Evolutionary conservation across 352 stramenopile species (phyloP), one percentile per base, ranked within the genome.

Genomic region (Phytophthora cajani): DNA sequence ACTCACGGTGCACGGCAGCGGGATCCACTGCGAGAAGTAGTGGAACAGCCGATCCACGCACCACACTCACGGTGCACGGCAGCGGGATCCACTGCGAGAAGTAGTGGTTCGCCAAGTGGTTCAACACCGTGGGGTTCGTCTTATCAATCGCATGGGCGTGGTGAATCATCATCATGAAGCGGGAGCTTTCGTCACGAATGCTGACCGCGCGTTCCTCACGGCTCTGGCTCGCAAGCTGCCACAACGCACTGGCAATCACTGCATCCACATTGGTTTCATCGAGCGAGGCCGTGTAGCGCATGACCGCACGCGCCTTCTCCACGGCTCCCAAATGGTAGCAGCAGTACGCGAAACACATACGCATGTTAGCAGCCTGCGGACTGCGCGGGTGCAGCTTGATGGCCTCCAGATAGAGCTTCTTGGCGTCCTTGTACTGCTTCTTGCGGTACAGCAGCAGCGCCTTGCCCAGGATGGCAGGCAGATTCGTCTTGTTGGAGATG

Each of bases 41-140:
- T 99, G 96, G 87, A n/a, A 98, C 73, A n/a, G 79, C 72, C 2
- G 88, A 98, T 64, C 93, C 92, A 56, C 88, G 80, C 66, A 95
- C 81, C 5, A 98, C 90, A 42, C 88, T 81, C 25, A 95, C 89
- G 0, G 87, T 94, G 47, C 94, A 97, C 7, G 93, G 80, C 27
- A 99, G 71, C 0, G 92, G 94, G 9, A 97, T 97, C 96, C 96
- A 99, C 67, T 98, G 98, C 60, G 92, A 97, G 78, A 99, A 99
- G 75, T 99, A 99, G 80, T 99, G 96, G 87, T 99, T 99, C 10
- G 97, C 97, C 60, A 99, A 79, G 77, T 99, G 97, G 81, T 99
- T 99, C 51, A 99, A 82, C 19, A 98, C 97, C 59, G 87, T 95
- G 9, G 89, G 88, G 63, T 94, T 95, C 32, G 84, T 93, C 69